A percentile compares a stretch with the other conserved stretches of the same genome.
These are phyloP conservation scores for Penstemon newberryi DNA, from an alignment of 257 asterid genomes.

Conservation along the genomic window DNA sequence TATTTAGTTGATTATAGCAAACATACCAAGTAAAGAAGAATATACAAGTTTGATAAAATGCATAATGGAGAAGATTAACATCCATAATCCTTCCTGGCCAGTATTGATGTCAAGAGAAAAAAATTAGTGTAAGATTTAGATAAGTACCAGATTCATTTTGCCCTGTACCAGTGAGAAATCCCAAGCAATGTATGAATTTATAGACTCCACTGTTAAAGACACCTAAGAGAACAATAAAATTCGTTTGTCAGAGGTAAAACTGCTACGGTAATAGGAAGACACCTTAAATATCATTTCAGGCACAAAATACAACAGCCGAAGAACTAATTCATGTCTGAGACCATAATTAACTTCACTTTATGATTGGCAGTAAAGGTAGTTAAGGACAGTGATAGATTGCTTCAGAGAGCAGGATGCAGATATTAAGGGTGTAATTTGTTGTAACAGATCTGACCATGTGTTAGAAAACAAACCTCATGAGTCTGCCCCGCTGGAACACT, in stretches of 20 bases:
- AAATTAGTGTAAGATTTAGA: conserved; percentile 28
- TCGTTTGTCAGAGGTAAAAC: conserved; percentile 13
- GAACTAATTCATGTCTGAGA: conserved; percentile 13
- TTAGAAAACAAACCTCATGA: conserved; percentile 67
- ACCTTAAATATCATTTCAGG: conserved; percentile 16
- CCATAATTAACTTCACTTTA: conserved; percentile 18
- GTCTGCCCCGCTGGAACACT: conserved; percentile 77
- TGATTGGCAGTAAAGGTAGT: background rate
- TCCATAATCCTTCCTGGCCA: conserved; percentile 21
- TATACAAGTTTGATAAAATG: conserved; percentile 7
- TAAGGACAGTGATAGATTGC: conserved; percentile 12
- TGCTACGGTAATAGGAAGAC: background rate
- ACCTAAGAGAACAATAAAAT: conserved; percentile 51
- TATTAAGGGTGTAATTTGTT: conserved; percentile 12
- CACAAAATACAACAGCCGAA: conserved; percentile 21
- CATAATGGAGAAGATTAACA: conserved; percentile 3
- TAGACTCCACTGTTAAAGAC: conserved; percentile 65
- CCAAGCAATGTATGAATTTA: conserved; percentile 95
- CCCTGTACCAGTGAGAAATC: conserved; percentile 96
- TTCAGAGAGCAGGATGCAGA: conserved; percentile 14
- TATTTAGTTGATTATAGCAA: conserved; percentile 14
- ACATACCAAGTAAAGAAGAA: conserved; percentile 10
- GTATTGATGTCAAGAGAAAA: conserved; percentile 13
- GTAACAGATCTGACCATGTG: conserved; percentile 19
- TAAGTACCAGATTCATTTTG: conserved; percentile 73